Percentiles rank a stretch among this genome's conserved stretches.
phyloP scores from a whole-genome alignment of 106 monocot species.

The Xerophyta viscosa region DNA sequence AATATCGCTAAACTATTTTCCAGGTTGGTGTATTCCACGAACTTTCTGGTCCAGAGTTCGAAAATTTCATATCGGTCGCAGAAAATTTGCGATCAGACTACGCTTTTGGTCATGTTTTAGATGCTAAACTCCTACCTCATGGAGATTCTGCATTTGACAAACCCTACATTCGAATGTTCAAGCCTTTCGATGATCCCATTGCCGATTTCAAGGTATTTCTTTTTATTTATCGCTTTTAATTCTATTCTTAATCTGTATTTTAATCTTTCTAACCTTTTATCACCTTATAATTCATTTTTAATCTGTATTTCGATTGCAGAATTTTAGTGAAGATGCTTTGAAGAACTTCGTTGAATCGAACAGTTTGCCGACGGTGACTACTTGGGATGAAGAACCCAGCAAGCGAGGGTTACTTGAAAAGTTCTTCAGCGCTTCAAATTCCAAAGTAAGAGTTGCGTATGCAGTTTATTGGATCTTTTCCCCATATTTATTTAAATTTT shows the following conservation, averaged over 20 bases:
- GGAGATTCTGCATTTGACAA: conserved; percentile 29
- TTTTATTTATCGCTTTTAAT: too few species aligned
- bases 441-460: conserved; percentile 32
- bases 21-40: conserved; percentile 35
- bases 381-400: conserved; percentile 20
- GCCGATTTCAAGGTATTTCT: conserved; percentile 18
- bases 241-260: not conserved
- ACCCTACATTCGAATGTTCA: conserved; percentile 48
- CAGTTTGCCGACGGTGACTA: conserved; percentile 24
- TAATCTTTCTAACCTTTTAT: not conserved
- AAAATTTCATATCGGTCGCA: conserved; percentile 42
- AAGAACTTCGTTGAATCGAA: conserved; percentile 20
- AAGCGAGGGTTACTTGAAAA: conserved; percentile 28
- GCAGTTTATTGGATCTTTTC: too few species aligned
- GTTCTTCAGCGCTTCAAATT: conserved; percentile 23
- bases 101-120: conserved; percentile 51
- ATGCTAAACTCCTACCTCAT: conserved; percentile 54
- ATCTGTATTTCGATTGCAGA: conserved; percentile 12
- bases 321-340: conserved; percentile 27
- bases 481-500: too few species aligned
- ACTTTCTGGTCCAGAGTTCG: conserved; percentile 44
- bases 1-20: too few species aligned
- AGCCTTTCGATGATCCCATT: conserved; percentile 60
- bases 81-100: conserved; percentile 50
- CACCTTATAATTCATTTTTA: not conserved